Percentiles rank a stretch among this genome's conserved stretches.
These are phyloP conservation scores for Calcarisporium arbuscula DNA, from an alignment of 2,329 filamentous ascomycete genomes.

Conservation along the genomic window DNA sequence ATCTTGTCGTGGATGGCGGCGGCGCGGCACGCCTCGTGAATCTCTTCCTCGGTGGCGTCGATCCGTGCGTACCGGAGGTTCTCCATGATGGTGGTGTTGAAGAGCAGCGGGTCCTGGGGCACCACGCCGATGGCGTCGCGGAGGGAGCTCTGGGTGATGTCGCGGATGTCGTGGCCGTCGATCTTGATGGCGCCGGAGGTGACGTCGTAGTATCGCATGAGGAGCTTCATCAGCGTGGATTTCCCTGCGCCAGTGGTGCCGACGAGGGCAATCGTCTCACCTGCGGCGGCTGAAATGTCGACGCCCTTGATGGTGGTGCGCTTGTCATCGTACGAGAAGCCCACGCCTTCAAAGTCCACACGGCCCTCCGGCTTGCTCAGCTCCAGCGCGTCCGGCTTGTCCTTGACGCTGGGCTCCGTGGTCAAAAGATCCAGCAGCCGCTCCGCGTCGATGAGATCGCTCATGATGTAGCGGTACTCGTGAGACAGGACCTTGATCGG, in stretches of 20 bases:
- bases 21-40: constrained; percentile 46
- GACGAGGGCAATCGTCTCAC: constrained; percentile 53
- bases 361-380: constrained; percentile 46
- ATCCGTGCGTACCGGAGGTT: constrained; percentile 52
- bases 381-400: constrained; percentile 42
- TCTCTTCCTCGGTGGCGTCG: constrained; percentile 47
- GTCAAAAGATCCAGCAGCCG: constrained; percentile 52
- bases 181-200: constrained; percentile 45
- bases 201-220: constrained; percentile 54
- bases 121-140: constrained; percentile 50
- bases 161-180: constrained; percentile 50
- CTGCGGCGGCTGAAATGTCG: constrained; percentile 42
- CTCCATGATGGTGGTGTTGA: constrained; percentile 53
- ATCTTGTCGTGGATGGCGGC: constrained; percentile 55
- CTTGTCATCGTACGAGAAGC: constrained; percentile 54
- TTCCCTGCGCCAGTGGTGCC: constrained; percentile 55
- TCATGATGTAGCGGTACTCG: constrained; percentile 51
- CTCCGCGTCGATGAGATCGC: constrained; percentile 51
- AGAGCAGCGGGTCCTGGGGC: constrained; percentile 49
- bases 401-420: constrained; percentile 48
- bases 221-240: constrained; percentile 51
- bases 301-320: constrained; percentile 51
- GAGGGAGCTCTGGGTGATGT: constrained; percentile 34
- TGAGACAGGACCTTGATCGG: constrained; percentile 64
- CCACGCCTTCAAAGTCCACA: constrained; percentile 48